Evolutionary conservation across 495 filamentous ascomycete species (phyloP).

Genomic region (Aspergillus incahuasiensis): DNA sequence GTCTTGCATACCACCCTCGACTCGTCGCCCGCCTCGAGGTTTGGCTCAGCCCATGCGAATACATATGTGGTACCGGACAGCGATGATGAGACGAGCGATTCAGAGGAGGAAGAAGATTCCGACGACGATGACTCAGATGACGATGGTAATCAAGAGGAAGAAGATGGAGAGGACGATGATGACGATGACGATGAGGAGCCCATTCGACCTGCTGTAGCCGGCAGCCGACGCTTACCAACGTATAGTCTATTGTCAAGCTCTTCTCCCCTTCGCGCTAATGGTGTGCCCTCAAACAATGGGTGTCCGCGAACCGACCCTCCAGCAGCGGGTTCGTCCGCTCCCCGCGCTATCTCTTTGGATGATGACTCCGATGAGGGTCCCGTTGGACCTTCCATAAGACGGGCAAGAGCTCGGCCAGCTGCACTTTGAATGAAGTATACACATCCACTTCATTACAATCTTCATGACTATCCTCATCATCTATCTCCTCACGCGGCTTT

Average conservation of each 20-base stretch:
- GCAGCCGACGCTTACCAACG: constrained; percentile 13
- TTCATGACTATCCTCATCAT: no score
- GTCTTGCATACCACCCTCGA: constrained; percentile 8
- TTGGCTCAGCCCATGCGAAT: constrained; percentile 1
- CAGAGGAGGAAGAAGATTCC: not conserved
- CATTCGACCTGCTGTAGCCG: constrained; percentile 19
- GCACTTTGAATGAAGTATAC: no score
- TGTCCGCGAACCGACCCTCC: constrained; percentile 1
- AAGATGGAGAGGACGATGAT: constrained; percentile 16
- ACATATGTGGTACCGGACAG: constrained; percentile 1
- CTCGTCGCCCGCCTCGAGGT: constrained; percentile 8
- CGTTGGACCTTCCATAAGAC: constrained; percentile 23
- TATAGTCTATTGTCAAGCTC: constrained; percentile 14
- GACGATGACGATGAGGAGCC: constrained; percentile 27
- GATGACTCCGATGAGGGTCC: constrained; percentile 36
- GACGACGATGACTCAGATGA: not conserved
- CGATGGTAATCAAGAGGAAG: constrained; percentile 5
- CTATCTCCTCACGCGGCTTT: not conserved
- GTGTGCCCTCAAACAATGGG: not conserved
- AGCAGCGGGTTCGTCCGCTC: constrained; percentile 15
- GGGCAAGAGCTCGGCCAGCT: constrained; percentile 12
- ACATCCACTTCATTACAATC: no score
- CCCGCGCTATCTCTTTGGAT: constrained; percentile 23
- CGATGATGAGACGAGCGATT: not conserved
- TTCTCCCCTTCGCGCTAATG: constrained; percentile 10